Percentiles rank a stretch among this genome's conserved stretches.
Conservation (phyloP, 192 early-diverging fungal species). For the Piromyces finnis region DNA sequence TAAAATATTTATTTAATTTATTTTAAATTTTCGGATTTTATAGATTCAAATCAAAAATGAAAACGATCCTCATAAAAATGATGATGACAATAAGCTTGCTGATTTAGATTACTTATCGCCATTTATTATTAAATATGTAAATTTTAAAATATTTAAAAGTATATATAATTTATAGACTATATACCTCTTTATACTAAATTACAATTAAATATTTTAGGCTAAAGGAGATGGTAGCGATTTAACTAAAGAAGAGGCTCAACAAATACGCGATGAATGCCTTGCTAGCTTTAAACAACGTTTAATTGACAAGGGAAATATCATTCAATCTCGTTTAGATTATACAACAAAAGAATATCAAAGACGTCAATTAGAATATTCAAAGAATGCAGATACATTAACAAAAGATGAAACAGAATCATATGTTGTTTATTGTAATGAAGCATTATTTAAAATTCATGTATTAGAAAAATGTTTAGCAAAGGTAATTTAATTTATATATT, state of each 20-base stretch:
- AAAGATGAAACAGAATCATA: slow-evolving; percentile 39
- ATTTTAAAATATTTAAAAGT: background rate
- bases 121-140: slow-evolving; percentile 35
- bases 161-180: background rate
- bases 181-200: background rate
- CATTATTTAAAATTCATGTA: slow-evolving; percentile 36
- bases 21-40: too few species aligned
- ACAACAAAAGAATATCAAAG: slow-evolving; percentile 31
- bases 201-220: slow-evolving; percentile 6
- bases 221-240: slow-evolving; percentile 13
- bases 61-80: slow-evolving; percentile 25
- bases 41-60: slow-evolving; percentile 8
- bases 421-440: slow-evolving; percentile 33
- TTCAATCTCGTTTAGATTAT: slow-evolving; percentile 30
- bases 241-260: slow-evolving; percentile 16
- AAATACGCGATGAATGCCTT: slow-evolving; percentile 28
- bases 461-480: slow-evolving; percentile 38
- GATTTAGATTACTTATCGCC: slow-evolving; percentile 38
- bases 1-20: too few species aligned
- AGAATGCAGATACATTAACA: slow-evolving; percentile 35
- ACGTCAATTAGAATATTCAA: slow-evolving; percentile 24
- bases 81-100: slow-evolving; percentile 24
- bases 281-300: slow-evolving; percentile 25
- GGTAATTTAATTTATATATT: slow-evolving; percentile 5
- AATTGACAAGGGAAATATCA: slow-evolving; percentile 37